phyloP scores from a whole-genome alignment of 306 rosid genomes.

The Senna tora region DNA sequence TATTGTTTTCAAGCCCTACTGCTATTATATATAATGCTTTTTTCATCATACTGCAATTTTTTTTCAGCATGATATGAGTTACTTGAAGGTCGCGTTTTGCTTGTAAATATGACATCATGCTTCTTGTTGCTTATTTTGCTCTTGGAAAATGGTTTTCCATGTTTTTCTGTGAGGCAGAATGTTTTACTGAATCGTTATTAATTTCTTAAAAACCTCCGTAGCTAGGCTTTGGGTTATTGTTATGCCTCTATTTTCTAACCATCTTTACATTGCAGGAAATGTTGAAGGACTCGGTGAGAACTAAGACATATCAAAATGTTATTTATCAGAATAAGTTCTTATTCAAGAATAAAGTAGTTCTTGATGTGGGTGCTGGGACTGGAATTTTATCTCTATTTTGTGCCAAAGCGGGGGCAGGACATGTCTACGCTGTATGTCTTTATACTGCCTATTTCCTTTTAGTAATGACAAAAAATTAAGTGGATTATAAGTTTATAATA shows the following conservation, averaged over 20 bases:
- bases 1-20: not conserved
- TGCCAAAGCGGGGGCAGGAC: conserved; percentile 95
- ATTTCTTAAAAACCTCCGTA: not conserved
- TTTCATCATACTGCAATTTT: not conserved
- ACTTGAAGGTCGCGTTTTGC: conserved; percentile 3
- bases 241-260: conserved; percentile 9
- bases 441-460: not conserved
- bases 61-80: not conserved
- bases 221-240: not conserved
- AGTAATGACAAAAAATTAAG: not conserved
- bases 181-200: not conserved
- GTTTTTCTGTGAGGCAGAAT: not conserved
- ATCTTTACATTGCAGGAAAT: conserved; percentile 70
- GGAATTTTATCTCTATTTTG: conserved; percentile 96
- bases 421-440: conserved; percentile 83
- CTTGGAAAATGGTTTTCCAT: not conserved
- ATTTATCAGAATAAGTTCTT: conserved; percentile 92
- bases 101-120: not conserved
- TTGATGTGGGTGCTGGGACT: conserved; percentile 99
- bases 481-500: not conserved
- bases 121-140: not conserved
- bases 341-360: conserved; percentile 86
- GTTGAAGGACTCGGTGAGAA: conserved; percentile 95
- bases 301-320: conserved; percentile 93
- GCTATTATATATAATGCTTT: not conserved